These are phyloP conservation scores for Coniella vitis DNA, from an alignment of 2,329 filamentous ascomycete species.

Conservation along the genomic window DNA sequence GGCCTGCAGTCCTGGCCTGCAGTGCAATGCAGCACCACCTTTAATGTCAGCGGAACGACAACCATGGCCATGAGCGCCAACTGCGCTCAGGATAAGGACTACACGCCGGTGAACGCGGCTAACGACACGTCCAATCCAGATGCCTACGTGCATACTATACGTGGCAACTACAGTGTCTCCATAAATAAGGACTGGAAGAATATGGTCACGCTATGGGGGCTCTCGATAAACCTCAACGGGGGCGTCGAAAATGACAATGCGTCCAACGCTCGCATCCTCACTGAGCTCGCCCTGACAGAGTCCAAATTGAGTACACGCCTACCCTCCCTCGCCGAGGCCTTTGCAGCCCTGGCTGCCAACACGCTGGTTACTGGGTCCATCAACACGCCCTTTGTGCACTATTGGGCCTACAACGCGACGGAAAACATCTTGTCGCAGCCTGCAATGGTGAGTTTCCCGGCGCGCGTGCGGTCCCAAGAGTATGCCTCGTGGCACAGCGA, in stretches of 20 bases:
- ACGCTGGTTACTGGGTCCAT: constrained; percentile 56
- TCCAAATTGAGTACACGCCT: constrained; percentile 39
- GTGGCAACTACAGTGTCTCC: constrained; percentile 22
- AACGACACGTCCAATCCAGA: constrained; percentile 34
- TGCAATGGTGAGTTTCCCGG: constrained; percentile 53
- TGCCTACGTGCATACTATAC: constrained; percentile 44
- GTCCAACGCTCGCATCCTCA: constrained; percentile 51
- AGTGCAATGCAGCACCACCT: constrained; percentile 59
- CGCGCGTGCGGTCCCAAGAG: constrained; percentile 55
- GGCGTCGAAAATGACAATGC: constrained; percentile 50
- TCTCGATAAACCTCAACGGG: constrained; percentile 48
- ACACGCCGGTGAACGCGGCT: background rate
- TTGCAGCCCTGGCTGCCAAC: constrained; percentile 63
- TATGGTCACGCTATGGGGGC: constrained; percentile 47
- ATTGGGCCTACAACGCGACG: constrained; percentile 38
- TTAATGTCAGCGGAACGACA: constrained; percentile 45
- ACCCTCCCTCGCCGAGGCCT: constrained; percentile 66
- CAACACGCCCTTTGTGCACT: constrained; percentile 53
- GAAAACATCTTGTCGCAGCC: constrained; percentile 32
- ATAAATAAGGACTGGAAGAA: constrained; percentile 45
- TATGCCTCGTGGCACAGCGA: constrained; percentile 62
- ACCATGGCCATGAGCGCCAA: constrained; percentile 54
- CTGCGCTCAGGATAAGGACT: constrained; percentile 37
- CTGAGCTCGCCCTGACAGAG: constrained; percentile 41
- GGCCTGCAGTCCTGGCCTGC: constrained; percentile 57